Evolutionary conservation across 1,284 basidiomycete species (phyloP), one percentile per base, ranked within the genome.

Genomic region (Apiotrichum sp.): DNA sequence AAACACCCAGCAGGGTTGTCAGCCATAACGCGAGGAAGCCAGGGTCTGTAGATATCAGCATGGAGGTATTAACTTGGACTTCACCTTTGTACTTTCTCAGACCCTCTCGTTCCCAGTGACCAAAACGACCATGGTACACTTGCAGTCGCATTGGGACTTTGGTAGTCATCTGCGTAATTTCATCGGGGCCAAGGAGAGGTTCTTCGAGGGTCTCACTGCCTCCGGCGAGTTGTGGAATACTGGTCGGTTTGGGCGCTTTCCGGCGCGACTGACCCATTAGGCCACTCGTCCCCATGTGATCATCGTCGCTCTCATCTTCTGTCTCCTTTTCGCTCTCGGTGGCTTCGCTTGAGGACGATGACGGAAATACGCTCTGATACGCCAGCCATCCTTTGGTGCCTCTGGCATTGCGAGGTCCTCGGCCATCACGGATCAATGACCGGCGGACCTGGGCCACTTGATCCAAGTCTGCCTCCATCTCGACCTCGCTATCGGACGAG

Each of bases 281-380:
- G 29, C 29, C 29, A 29, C 29, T 29, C 50, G 64, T 65, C 9
- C 59, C 54, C 7, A 46, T 14, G 13, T 61, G 61, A 4, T 65
- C 68, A 10, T 62, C 49, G 5, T 65, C 70, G 2, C 61, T 63
- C 1, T 68, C 69, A 0, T 45, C 57, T 45, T 70, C 73, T 3
- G 69, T 70, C 38, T 68, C 62, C 61, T 72, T 70, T 11, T 73
- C 71, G 48, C 66, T 68, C 41, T 70, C 67, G 14, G 52, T 55
- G 0, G 62, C 62, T 14, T 68, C 65, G 40, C 64, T 65, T 4
- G 65, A 68, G 0, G 71, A 72, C 1, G 67, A 68, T 6, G 73
- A 64, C 0, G 75, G 76, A 43, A 75, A 76, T 13, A 75, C 64
- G 51, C 71, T 74, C 54, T 76, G 75, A 63, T 78, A 74, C 3